Evolutionary conservation across 495 filamentous ascomycete species (phyloP), one percentile per base, ranked within the genome.

Genomic region (Lindgomyces ingoldianus): DNA sequence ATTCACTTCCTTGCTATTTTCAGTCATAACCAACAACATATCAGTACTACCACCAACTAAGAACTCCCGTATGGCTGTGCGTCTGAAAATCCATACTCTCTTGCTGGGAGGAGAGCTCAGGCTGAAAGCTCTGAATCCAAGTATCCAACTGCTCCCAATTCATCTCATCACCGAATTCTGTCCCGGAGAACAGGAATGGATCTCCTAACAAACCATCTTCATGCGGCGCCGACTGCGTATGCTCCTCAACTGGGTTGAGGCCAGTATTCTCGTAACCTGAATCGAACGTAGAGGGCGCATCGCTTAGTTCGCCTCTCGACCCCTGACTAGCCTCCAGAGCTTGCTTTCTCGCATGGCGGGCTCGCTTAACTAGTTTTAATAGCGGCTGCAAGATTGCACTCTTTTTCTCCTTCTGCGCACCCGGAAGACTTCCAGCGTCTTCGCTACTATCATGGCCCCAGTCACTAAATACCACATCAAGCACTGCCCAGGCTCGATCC

Each of bases 91-190:
- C 42, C 22, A 50, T 49, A 60, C 27, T 18, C 16, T 60, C 21
- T 49, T 50, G 1, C 26, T 22, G 4, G 19, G 22, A 10, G 14
- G 47, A 30, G 42, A 22, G 26, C 3, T 48, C 22, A 14, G 46
- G 18, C 45, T 60, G 46, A 27, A 58, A 58, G 27, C 42, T 30
- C 41, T 51, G 44, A 36, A 61, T 44, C 62, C 62, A 64, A 8
- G 18, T 42, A 46, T 64, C 62, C 6, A 64, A n/a, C 46, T 57
- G 44, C 14, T 64, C 62, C 62, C 62, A 57, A 44, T 51, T 64
- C 62, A 64, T 58, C 25, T 58, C 46, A 18, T 42, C 33, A 44
- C 16, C 26, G 26, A 51, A 51, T 11, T 57, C 52, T 19, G 21
- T 33, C 11, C 3, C 47, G 16, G 52, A 18, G 1, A 45, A 52